phyloP scores from a whole-genome alignment of 2,329 filamentous ascomycete species.

The Aspergillus transmontanensis region DNA sequence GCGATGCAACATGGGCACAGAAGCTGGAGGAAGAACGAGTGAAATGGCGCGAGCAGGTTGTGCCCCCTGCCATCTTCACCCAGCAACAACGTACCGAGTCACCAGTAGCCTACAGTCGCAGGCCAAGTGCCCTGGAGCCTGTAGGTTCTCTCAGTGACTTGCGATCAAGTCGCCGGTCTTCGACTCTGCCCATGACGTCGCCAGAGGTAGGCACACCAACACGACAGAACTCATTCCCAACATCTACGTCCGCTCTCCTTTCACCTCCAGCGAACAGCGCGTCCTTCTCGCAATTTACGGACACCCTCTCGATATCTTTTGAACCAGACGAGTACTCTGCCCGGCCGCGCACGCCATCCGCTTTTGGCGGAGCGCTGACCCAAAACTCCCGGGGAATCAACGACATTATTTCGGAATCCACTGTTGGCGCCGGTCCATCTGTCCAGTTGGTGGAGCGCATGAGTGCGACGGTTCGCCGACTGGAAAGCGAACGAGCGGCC shows the following conservation, averaged over 20 bases:
- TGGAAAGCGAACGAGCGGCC: conserved; percentile 89
- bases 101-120: conserved; percentile 45
- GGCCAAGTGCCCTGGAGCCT: conserved; percentile 40
- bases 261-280: conserved; percentile 32
- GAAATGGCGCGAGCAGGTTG: conserved; percentile 58
- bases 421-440: conserved; percentile 84
- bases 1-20: conserved; percentile 59
- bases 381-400: conserved; percentile 63
- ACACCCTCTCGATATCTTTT: conserved; percentile 44
- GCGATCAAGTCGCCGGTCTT: conserved; percentile 45
- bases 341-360: conserved; percentile 40
- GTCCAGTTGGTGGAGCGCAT: conserved; percentile 96
- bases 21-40: conserved; percentile 66
- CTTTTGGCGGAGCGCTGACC: conserved; percentile 39
- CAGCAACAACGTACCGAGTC: conserved; percentile 43
- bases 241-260: conserved; percentile 30
- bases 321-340: conserved; percentile 51
- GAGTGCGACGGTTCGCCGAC: conserved; percentile 85
- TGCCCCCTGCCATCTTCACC: conserved; percentile 37
- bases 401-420: conserved; percentile 86
- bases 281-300: conserved; percentile 27
- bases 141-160: conserved; percentile 41
- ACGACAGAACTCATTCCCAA: conserved; percentile 50
- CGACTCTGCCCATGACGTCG: conserved; percentile 38
- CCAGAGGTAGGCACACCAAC: conserved; percentile 44